phyloP scores from a whole-genome alignment of 768 basidiomycete genomes.

The Serendipita sp. region DNA sequence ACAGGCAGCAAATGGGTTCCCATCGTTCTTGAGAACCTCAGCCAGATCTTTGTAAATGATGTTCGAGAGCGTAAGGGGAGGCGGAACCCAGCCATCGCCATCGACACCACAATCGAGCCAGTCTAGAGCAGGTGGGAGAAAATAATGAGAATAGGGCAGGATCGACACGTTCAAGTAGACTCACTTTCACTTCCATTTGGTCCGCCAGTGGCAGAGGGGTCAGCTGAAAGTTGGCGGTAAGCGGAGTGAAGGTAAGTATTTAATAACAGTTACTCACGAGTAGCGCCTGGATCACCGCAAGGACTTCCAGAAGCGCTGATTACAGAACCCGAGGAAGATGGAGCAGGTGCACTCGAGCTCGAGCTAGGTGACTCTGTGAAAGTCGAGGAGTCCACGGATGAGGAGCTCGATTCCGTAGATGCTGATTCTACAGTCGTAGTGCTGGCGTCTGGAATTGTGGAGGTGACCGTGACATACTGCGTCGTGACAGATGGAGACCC shows the following conservation, averaged over 20 bases:
- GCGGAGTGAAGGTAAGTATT: background rate
- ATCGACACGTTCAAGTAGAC: background rate
- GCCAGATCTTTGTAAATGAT: conserved; percentile 11
- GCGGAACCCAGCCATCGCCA: conserved; percentile 53
- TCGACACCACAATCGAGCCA: conserved; percentile 67
- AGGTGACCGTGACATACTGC: background rate
- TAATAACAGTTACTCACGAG: background rate
- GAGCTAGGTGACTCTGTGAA: background rate
- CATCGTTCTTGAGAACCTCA: conserved; percentile 29
- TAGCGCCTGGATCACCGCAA: background rate
- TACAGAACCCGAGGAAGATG: background rate
- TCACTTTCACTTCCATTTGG: background rate
- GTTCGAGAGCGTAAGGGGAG: conserved; percentile 36
- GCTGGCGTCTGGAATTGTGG: background rate
- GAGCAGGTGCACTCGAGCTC: background rate
- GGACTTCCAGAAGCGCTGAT: background rate
- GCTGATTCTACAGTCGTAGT: background rate
- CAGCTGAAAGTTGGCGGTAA: background rate
- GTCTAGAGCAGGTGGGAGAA: conserved; percentile 14
- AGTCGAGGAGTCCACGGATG: background rate
- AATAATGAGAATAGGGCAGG: background rate
- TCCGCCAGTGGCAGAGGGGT: background rate
- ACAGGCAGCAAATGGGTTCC: conserved; percentile 47
- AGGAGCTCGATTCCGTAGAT: background rate
- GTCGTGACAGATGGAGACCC: background rate